Base-by-base conservation (phyloP, 2,329 filamentous ascomycete species). In the Fusarium falciforme region DNA sequence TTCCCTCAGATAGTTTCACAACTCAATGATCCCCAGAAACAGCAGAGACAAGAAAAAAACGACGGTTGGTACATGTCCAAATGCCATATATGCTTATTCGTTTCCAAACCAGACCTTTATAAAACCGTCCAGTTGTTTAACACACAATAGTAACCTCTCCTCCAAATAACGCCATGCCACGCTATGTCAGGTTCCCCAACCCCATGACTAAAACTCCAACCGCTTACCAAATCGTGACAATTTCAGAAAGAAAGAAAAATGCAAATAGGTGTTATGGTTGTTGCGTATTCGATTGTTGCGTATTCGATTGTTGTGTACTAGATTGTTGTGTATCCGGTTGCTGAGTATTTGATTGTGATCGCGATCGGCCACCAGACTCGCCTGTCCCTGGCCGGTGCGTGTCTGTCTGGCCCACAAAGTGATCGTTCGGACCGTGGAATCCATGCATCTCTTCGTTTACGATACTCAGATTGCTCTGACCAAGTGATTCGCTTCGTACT, bases 401-500 rank as follows among this genome's bases (percentile, higher is more conserved):
- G n/a, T 70, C 81, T 1, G 81, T 88, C 76, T 88, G 83, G 0
- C 87, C 86, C 6, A 80, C 82, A 10, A 82, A 81, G 1, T 80
- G 77, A 58, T 84, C 77, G 4, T 76, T 65, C 2, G 85, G 82
- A 1, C 87, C 87, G 64, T 88, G 85, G 40, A 86, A 84, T 4
- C 87, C 87, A 61, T 88, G 86, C 60, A 87, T 80, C 66, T 87
- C 85, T 74, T 89, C 87, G 52, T 78, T 81, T 35, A 88, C 84
- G 3, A 77, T 74, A 20, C 73, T 76, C 35, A 82, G 67, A 38
- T 73, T 60, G 6, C 68, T 68, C 42, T 76, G 76, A 0, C 74
- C 76, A 2, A 74, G 38, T 1, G 77, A 78, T 33, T 78, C 77
- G 20, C 76, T 78, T 6, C 77, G 70, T 57, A 67, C 65, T 67